These are phyloP conservation scores for Boletus vermiculosoides DNA, from an alignment of 768 basidiomycete genomes.

Conservation along the genomic window DNA sequence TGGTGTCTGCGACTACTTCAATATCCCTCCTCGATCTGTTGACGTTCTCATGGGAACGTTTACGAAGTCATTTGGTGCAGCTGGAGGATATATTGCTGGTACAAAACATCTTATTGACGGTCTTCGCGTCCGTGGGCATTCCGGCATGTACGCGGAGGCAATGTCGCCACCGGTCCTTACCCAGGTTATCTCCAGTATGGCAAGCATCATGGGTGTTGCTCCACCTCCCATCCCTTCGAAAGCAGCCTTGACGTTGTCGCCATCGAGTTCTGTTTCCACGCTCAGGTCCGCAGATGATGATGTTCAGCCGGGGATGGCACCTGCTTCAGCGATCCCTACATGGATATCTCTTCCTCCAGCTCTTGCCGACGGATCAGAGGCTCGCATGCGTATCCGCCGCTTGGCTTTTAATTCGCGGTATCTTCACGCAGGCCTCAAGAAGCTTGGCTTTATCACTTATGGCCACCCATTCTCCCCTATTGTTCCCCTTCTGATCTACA, in stretches of 20 bases:
- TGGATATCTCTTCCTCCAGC: slow-evolving; percentile 77
- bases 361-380: slow-evolving; percentile 83
- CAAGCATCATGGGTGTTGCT: slow-evolving; percentile 90
- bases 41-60: slow-evolving; percentile 99
- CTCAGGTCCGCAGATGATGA: slow-evolving; percentile 41
- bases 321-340: slow-evolving; percentile 59
- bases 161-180: slow-evolving; percentile 90
- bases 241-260: slow-evolving; percentile 25
- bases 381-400: slow-evolving; percentile 74
- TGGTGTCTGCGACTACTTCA: slow-evolving; percentile 94
- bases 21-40: slow-evolving; percentile 71
- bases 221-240: slow-evolving; percentile 35
- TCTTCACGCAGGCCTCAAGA: slow-evolving; percentile 78
- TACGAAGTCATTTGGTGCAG: slow-evolving; percentile 91
- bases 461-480: slow-evolving; percentile 91
- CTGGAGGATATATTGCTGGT: slow-evolving; percentile 93
- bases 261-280: slow-evolving; percentile 30
- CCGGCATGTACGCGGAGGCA: slow-evolving; percentile 83
- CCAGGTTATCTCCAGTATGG: slow-evolving; percentile 91
- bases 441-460: slow-evolving; percentile 96
- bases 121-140: slow-evolving; percentile 77
- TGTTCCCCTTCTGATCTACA: slow-evolving; percentile 88
- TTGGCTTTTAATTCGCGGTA: slow-evolving; percentile 96
- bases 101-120: slow-evolving; percentile 76
- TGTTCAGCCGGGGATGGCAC: slow-evolving; percentile 67